A percentile compares a stretch with the other conserved stretches of the same genome.
Evolutionary conservation across 495 filamentous ascomycete genomes (phyloP).

Genomic region (Penicillium riverlandense): DNA sequence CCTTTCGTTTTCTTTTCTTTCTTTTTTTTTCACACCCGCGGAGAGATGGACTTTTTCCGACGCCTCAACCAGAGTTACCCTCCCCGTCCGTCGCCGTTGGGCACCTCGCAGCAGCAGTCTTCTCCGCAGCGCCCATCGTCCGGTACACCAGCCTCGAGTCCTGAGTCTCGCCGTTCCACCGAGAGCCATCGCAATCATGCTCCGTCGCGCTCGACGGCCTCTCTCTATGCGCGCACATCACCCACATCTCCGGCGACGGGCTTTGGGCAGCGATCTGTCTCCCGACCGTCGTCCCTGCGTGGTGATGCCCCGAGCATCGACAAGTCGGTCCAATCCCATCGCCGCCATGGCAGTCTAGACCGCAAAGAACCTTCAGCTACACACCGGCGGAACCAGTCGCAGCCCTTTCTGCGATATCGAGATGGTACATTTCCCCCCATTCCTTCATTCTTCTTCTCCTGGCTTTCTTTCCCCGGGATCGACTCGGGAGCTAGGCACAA

Average conservation of each 20-base stretch:
- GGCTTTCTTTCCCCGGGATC: background rate
- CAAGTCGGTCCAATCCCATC: background rate
- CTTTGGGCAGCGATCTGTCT: too few relatives aligned
- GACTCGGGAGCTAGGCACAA: too few relatives aligned
- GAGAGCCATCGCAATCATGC: too few relatives aligned
- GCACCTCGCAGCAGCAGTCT: constrained; percentile 6
- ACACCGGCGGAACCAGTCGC: constrained; percentile 18
- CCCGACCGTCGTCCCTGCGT: too few relatives aligned
- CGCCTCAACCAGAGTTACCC: constrained; percentile 13
- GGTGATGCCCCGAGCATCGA: constrained; percentile 3
- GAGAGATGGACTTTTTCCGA: constrained; percentile 12
- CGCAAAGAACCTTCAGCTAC: constrained; percentile 10
- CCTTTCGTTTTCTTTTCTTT: too few relatives aligned
- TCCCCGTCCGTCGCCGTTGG: constrained; percentile 19
- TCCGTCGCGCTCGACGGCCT: too few relatives aligned
- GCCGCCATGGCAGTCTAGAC: constrained; percentile 18
- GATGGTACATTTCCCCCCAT: constrained; percentile 21
- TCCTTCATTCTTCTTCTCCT: background rate
- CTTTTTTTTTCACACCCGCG: too few relatives aligned
- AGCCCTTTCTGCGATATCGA: constrained; percentile 15
- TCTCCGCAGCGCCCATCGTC: too few relatives aligned
- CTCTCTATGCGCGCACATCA: constrained; percentile 14
- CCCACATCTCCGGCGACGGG: constrained; percentile 2
- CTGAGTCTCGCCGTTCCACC: too few relatives aligned
- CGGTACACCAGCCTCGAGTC: too few relatives aligned